Percentiles rank a stretch among this genome's conserved stretches.
Conservation (phyloP, 2,329 filamentous ascomycete species). For the Cercospora beticola region DNA sequence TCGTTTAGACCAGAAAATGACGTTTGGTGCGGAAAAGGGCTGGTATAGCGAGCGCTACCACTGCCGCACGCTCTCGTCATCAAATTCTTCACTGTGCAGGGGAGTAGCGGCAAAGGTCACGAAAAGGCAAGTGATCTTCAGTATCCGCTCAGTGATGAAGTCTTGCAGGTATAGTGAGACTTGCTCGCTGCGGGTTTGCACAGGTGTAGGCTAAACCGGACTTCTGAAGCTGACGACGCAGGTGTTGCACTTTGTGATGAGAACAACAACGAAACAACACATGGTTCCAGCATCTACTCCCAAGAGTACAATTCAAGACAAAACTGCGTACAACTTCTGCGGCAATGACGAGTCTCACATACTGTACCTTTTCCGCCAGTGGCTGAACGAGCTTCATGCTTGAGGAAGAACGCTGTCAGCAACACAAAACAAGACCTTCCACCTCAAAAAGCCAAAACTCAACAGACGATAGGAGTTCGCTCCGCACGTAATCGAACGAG, state of each 20-base stretch:
- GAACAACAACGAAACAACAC: neutral
- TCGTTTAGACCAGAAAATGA: neutral
- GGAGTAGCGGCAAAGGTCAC: neutral
- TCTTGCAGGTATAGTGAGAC: neutral
- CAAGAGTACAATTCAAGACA: neutral
- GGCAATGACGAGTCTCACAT: neutral
- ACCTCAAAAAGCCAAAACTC: neutral
- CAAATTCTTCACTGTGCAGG: neutral
- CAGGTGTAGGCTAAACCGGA: neutral
- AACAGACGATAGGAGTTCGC: neutral
- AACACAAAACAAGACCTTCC: neutral
- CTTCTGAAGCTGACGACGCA: neutral
- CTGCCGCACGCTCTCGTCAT: neutral
- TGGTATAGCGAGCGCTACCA: neutral
- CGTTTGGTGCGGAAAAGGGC: neutral
- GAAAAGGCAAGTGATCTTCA: neutral
- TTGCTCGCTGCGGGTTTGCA: neutral
- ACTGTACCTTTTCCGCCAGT: neutral
- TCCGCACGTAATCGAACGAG: neutral
- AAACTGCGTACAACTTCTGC: neutral
- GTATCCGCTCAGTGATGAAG: neutral
- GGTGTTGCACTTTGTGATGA: neutral
- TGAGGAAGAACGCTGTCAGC: neutral
- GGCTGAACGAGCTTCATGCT: neutral
- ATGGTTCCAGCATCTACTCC: neutral